Percentiles rank a stretch among this genome's conserved stretches.
phyloP scores from a whole-genome alignment of 2,329 filamentous ascomycete genomes.

The Didymella sp. region DNA sequence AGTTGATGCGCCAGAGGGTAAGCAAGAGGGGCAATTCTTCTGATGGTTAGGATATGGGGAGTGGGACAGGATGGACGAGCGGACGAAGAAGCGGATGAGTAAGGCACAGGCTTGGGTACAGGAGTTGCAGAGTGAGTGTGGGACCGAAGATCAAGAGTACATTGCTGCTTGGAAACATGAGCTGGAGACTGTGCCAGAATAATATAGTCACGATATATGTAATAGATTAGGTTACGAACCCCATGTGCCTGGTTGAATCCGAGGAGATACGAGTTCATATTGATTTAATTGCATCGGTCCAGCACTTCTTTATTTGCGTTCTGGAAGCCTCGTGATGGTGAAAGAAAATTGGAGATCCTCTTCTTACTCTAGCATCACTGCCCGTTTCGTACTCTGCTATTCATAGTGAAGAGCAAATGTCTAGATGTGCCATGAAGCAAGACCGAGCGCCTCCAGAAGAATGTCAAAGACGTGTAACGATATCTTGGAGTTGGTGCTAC shows the following conservation, averaged over 20 bases:
- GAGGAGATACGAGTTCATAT: not conserved
- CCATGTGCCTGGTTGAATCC: no score
- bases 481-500: not conserved
- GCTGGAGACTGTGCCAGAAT: constrained; percentile 6
- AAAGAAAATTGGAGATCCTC: no score
- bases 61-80: constrained; percentile 11
- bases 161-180: constrained; percentile 19
- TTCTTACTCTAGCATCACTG: not conserved
- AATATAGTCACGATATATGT: not conserved
- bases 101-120: constrained; percentile 16
- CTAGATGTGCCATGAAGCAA: not conserved
- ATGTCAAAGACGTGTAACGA: no score
- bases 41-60: constrained; percentile 19
- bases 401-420: not conserved
- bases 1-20: constrained; percentile 17
- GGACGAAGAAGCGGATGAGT: constrained; percentile 8
- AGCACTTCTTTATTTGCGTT: no score
- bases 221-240: not conserved
- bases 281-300: no score
- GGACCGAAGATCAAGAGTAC: constrained; percentile 17
- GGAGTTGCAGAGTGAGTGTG: constrained; percentile 14
- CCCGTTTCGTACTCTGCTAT: not conserved
- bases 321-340: no score
- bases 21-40: constrained; percentile 23
- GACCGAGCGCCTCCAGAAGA: no score